Evolutionary conservation across 208 protist genomes (phyloP), one percentile per base, ranked within the genome.

Genomic region (Trypanosoma brucei): DNA sequence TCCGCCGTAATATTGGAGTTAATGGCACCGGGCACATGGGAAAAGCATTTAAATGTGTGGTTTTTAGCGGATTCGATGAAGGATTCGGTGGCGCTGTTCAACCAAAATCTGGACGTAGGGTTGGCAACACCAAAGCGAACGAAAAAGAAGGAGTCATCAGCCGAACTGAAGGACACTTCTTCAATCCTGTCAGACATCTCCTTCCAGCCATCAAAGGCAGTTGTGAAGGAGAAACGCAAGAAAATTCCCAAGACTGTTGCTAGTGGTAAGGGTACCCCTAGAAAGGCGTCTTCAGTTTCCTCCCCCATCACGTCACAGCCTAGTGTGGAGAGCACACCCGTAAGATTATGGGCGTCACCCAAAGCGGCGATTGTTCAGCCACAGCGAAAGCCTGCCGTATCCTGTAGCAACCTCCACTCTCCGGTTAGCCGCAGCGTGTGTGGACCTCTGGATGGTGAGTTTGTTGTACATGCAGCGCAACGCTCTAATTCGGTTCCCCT

Each of bases 1-100:
- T 70, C 72, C 6, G 48, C 76, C 14, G 62, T 73, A 9, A 42
- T 86, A 5, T 71, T 83, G 44, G 65, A 78, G 56, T 68, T 82
- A 0, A 51, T 79, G 42, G 50, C 44, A 34, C 68, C 76, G 37
- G 44, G 59, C 39, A 22, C 77, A 14, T 75, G 68, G 72, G 7
- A 59, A 5, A 51, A 53, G 30, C 68, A 79, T 61, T 42, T 53
- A 14, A 59, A 52, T 6, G 31, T 76, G 31, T 62, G 54, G 8
- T 52, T 36, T 3, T 39, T 76, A 8, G 63, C 61, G 14, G 62
- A 54, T 48, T 56, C 61, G 9, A 49, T 54, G 40, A 50, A 45
- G 6, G 35, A 62, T 22, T 3, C n/a, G n/a, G 13, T 35, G 8
- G 46, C 11, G 33, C 3, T 14, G 9, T 7, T 2, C 35, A 4